Base-by-base conservation (phyloP, 2,329 filamentous ascomycete species). In the Alternaria alternata region DNA sequence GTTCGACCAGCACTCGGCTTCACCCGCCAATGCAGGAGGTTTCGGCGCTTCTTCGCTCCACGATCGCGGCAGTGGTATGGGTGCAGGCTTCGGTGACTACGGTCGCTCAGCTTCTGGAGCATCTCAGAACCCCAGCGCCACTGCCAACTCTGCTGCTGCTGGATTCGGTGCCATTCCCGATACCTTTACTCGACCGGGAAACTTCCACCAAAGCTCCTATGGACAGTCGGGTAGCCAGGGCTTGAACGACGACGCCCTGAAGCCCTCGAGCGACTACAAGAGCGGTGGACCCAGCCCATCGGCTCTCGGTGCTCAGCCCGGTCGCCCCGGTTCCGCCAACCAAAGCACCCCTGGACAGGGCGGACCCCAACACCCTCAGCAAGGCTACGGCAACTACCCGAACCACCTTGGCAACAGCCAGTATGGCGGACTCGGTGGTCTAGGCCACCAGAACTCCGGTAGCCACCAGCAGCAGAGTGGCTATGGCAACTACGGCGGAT, bases 1-100 rank as follows among this genome's bases (percentile, higher is more conserved):
- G 8, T 89, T 87, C 68, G 88, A 90, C 44, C 81, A 84, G 66
- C 86, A 90, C 73, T 85, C 86, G 2, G 86, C 88, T 16, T 88
- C 88, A 22, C 88, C 88, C 11, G 88, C 86, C 34, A 89, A 87
- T 62, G 83, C 83, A 22, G 83, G 82, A 48, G 82, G 82, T 18
- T 87, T 86, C 63, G 81, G 81, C 32, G 78, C 79, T 42, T 77
- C 80, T 48, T 80, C 81, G 16, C 75, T 82, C 67, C 81, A 82
- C 54, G 82, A 80, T 54, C 80, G 83, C 32, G 83, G 83, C 55
- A 79, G 75, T 62, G 79, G 78, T 51, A 72, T 80, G 26, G 75
- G 82, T 43, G 81, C 79, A 61, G 85, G 86, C 49, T 82, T 89
- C 46, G 83, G 85, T 32, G 85, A 87, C 39, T 89, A 89, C 68